Base-by-base conservation (phyloP, 2,329 filamentous ascomycete genomes). In the Alternaria incomplexa region DNA sequence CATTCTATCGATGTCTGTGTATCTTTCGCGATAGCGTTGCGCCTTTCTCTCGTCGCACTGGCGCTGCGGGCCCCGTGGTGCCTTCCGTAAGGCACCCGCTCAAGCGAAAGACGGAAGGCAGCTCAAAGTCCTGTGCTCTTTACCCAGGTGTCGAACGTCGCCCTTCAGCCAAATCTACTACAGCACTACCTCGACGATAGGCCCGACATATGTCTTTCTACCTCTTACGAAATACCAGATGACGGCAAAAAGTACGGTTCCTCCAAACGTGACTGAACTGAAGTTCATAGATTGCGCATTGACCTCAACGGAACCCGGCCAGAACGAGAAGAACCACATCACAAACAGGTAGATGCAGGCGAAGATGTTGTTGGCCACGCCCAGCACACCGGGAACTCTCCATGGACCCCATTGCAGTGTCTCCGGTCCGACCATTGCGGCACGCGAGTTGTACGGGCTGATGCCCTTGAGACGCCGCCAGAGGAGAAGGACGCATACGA, bases 251-350 rank as follows among this genome's bases (percentile, higher is more conserved):
- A 63, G 11, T 12, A 72, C 51, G 1, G 63, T 60, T 1, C 65
- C 68, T 10, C 64, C 58, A 22, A 57, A 73, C 7, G 71, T 68
- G 1, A 69, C 65, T 6, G 63, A 51, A 3, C 63, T 64, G 61
- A 70, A 73, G 52, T 73, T 74, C 57, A 70, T 65, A 2, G 45
- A 59, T 13, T 64, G 26, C 1, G 63, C 56, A n/a, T 40, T 36
- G 0, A 66, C 59, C 6, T 30, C 12, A 1, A 56, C 60, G 1
- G 48, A 56, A 1, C 59, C 59, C 15, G 63, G 71, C 64, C 56
- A 72, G 56, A 68, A 68, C 0, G 61, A 65, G 55, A 73, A 72
- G 57, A 71, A 63, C n/a, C 60, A 43, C 7, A 65, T 47, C 8
- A 73, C 46, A 2, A 64, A 25, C 23, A 63, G 61, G 30, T 69